A percentile compares a stretch with the other conserved stretches of the same genome.
phyloP scores from a whole-genome alignment of 2,329 filamentous ascomycete species.

The Akanthomyces muscarius region DNA sequence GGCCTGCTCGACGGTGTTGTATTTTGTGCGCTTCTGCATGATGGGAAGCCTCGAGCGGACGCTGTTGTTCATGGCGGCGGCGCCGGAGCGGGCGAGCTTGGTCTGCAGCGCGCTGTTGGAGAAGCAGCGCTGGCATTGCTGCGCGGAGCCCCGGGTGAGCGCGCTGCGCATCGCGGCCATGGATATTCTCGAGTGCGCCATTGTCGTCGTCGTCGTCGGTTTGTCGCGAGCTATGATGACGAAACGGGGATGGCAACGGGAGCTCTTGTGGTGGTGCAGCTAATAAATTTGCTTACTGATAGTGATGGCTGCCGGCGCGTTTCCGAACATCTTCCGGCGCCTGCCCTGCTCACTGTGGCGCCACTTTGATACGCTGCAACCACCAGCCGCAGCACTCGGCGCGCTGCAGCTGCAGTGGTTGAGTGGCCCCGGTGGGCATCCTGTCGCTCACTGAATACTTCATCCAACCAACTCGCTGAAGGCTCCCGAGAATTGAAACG shows the following conservation, averaged over 20 bases:
- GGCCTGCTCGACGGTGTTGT: conserved; percentile 55
- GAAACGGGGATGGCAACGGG: not conserved
- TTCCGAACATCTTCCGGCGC: conserved; percentile 15
- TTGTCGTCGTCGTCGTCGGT: conserved; percentile 22
- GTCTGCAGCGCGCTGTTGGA: conserved; percentile 33
- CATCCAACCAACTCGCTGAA: not conserved
- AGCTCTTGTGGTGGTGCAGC: not conserved
- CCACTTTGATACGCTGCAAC: conserved; percentile 1
- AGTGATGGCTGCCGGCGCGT: not conserved
- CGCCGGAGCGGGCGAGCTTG: conserved; percentile 33
- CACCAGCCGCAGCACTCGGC: not conserved
- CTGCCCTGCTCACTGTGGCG: conserved; percentile 1
- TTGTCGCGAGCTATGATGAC: not conserved
- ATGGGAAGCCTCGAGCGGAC: conserved; percentile 33
- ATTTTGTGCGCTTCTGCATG: conserved; percentile 38
- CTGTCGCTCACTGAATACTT: not conserved
- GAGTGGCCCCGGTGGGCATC: too few relatives aligned
- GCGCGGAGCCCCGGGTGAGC: conserved; percentile 29
- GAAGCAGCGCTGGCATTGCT: conserved; percentile 42
- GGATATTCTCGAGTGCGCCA: conserved; percentile 37
- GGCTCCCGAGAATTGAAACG: not conserved
- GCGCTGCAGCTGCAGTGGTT: not conserved
- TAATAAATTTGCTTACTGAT: conserved; percentile 9
- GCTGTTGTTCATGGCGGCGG: conserved; percentile 25
- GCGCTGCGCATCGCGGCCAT: conserved; percentile 35